Evolutionary conservation across 768 basidiomycete species (phyloP).

Genomic region (Suillus cothurnatus): DNA sequence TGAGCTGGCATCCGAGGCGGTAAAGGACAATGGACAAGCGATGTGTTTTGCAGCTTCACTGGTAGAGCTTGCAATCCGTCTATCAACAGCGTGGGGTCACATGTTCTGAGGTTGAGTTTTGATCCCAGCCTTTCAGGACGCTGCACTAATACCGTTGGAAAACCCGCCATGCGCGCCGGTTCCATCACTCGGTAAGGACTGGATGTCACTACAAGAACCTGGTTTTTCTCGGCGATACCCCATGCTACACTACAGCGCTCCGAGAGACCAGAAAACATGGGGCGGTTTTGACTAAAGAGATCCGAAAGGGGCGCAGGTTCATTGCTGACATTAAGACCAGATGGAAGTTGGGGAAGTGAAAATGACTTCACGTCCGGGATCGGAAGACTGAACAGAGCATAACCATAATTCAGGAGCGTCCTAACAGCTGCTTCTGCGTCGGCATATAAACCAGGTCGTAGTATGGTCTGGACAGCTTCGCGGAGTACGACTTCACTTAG

Average conservation of each 20-base stretch:
- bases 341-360: slow-evolving; percentile 5
- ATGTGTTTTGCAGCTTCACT: not conserved
- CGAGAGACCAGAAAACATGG: not conserved
- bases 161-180: slow-evolving; percentile 1
- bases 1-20: not conserved
- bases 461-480: not conserved
- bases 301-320: not conserved
- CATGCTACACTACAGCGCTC: not conserved
- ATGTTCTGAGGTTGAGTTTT: not conserved
- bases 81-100: not conserved
- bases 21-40: not conserved
- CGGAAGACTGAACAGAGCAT: not conserved
- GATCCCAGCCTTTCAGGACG: slow-evolving; percentile 1
- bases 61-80: slow-evolving; percentile 1
- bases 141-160: slow-evolving; percentile 2
- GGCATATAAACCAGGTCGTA: not conserved
- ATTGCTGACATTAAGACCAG: not conserved
- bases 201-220: slow-evolving; percentile 10
- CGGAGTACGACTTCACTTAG: not conserved
- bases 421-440: not conserved
- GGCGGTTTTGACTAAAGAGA: not conserved
- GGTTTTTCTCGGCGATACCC: not conserved
- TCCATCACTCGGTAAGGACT: not conserved
- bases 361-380: not conserved
- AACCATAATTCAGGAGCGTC: not conserved